These are phyloP conservation scores for Elsinoe fawcettii DNA, from an alignment of 2,329 filamentous ascomycete species.

Conservation along the genomic window DNA sequence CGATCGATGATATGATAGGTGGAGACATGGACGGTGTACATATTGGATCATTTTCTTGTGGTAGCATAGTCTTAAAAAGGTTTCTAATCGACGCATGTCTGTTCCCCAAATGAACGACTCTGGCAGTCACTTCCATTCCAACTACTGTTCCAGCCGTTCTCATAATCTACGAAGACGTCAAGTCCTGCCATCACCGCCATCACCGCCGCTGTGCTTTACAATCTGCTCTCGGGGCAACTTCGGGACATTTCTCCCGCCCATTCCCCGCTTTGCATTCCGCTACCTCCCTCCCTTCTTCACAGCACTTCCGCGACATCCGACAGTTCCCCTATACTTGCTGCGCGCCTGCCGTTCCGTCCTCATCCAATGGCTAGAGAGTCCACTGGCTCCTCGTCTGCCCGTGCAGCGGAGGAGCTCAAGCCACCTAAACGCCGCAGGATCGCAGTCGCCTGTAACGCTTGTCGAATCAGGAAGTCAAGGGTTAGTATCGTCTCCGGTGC, in stretches of 20 bases:
- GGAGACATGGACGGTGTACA: not conserved
- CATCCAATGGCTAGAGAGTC: not conserved
- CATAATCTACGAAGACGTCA: too few relatives aligned
- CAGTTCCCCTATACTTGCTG: not conserved
- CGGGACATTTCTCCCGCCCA: not conserved
- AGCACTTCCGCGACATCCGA: not conserved
- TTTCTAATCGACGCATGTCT: too few relatives aligned
- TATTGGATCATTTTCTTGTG: too few relatives aligned
- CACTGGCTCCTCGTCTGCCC: not conserved
- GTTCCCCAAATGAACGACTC: too few relatives aligned
- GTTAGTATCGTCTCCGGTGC: slow-evolving; percentile 22
- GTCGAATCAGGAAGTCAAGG: slow-evolving; percentile 23
- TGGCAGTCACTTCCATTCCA: too few relatives aligned
- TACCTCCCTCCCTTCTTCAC: not conserved
- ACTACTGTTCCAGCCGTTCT: too few relatives aligned
- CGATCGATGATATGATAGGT: not conserved
- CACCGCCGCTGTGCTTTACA: not conserved
- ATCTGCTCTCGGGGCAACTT: not conserved
- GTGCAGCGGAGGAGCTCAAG: not conserved
- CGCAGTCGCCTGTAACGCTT: slow-evolving; percentile 24
- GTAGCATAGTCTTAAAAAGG: too few relatives aligned
- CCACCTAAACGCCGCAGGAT: slow-evolving; percentile 15
- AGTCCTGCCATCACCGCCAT: too few relatives aligned
- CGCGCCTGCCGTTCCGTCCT: not conserved
- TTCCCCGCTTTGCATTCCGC: not conserved